phyloP scores from a whole-genome alignment of 768 basidiomycete species.

The Neoboletus magnificus region DNA sequence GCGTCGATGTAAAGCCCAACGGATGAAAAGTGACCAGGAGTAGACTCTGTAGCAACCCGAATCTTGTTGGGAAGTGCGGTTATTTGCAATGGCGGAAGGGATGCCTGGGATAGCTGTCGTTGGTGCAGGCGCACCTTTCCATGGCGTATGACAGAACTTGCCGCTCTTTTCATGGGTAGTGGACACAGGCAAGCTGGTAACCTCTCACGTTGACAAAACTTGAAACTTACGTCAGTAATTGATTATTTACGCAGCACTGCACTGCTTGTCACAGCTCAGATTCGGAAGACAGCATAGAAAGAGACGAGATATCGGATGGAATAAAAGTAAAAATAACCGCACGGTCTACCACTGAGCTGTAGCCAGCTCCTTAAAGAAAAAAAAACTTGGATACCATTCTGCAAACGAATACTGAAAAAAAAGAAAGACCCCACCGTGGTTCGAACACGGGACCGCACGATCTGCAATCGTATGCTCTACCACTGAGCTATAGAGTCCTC shows the following conservation, averaged over 20 bases:
- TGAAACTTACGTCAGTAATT: conserved; percentile 2
- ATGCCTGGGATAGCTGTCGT: conserved; percentile 25
- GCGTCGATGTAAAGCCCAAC: conserved; percentile 93
- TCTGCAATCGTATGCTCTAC: conserved; percentile 62
- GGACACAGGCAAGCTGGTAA: conserved; percentile 1
- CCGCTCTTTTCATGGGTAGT: conserved; percentile 39
- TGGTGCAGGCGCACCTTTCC: conserved; percentile 25
- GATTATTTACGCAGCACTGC: not conserved
- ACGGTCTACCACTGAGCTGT: no score
- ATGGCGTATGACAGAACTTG: conserved; percentile 38
- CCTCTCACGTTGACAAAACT: not conserved
- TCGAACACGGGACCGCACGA: conserved; percentile 57
- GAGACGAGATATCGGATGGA: no score
- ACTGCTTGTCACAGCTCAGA: no score
- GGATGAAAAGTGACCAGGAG: conserved; percentile 92
- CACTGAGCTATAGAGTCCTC: conserved; percentile 40
- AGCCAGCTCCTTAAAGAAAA: no score
- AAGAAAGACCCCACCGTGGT: conserved; percentile 47
- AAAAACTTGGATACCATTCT: no score
- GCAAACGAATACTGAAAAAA: conserved; percentile 6
- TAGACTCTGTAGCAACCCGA: conserved; percentile 85
- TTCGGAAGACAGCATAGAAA: no score
- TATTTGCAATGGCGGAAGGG: conserved; percentile 47
- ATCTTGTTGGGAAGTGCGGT: conserved; percentile 91
- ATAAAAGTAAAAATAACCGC: no score